Percentiles rank a stretch among this genome's conserved stretches.
Evolutionary conservation across 805 yeast genomes (phyloP).

Genomic region (Kockiozyma suomiensis): DNA sequence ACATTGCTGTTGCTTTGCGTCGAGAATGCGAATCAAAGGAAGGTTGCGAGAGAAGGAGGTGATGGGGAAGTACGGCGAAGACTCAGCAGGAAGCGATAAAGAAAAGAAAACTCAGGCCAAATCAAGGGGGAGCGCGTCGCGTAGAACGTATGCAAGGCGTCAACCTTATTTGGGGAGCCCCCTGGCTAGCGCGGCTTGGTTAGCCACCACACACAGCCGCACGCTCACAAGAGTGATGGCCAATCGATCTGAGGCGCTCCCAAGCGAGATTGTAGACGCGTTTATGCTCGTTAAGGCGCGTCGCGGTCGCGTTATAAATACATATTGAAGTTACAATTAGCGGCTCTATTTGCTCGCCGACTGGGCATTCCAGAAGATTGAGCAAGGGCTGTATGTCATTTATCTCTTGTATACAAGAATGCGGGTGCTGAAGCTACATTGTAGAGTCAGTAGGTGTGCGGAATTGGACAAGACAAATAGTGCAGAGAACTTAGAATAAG

Average conservation of each 20-base stretch:
- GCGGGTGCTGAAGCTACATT: too few relatives aligned
- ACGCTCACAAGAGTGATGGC: neutral
- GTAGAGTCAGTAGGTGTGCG: too few relatives aligned
- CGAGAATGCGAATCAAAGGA: neutral
- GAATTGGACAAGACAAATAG: too few relatives aligned
- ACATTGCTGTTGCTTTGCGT: neutral
- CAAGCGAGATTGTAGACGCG: neutral
- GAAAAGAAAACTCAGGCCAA: neutral
- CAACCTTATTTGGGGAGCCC: neutral
- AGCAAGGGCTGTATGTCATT: too few relatives aligned
- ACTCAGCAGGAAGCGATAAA: constrained; percentile 1
- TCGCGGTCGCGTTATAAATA: too few relatives aligned
- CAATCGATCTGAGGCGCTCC: neutral
- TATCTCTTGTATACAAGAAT: too few relatives aligned
- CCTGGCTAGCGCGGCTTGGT: neutral
- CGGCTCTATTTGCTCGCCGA: too few relatives aligned
- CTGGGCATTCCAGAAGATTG: too few relatives aligned
- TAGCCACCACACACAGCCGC: neutral
- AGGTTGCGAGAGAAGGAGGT: neutral
- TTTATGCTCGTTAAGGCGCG: neutral
- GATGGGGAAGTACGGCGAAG: too few relatives aligned
- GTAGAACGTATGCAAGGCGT: neutral
- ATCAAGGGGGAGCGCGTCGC: constrained; percentile 12
- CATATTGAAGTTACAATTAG: too few relatives aligned
- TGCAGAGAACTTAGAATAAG: too few relatives aligned